Base-by-base conservation (phyloP, 176 grass and related monocot species). In the Urochloa ruziziensis region DNA sequence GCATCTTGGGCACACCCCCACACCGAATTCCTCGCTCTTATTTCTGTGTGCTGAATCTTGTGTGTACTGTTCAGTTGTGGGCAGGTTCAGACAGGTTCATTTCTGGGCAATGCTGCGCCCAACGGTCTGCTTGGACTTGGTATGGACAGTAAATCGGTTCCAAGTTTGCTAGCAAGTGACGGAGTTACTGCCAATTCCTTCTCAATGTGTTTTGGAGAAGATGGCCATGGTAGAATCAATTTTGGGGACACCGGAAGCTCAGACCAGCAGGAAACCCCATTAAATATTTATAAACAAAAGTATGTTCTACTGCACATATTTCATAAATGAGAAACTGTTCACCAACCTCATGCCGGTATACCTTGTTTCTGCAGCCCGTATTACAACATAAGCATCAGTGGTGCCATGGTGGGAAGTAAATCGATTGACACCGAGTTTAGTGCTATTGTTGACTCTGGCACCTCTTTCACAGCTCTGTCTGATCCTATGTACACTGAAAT, bases 101-200 rank as follows among this genome's bases (percentile, higher is more conserved):
- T 99, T 82, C 74, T 99, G 27, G 78, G 83, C 77, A 83, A 73
- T 29, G 96, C 81, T 48, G 91, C 93, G 7, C 91, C 89, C 18
- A 93, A 99, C 8, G 96, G 96, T 35, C 70, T 99, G 33, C 89
- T 99, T 79, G 96, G 96, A 10, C 93, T 99, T 59, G 91, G 93
- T 29, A 88, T 96, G 87, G 91, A 80, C 47, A 94, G 80, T 17
- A 70, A 89, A 51, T 96, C 96, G 7, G 89, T 99, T 39, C 91
- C 93, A 18, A 99, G 96, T 52, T 67, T 89, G 40, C 83, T 99
- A 36, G 82, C 96, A 69, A 96, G 84, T 79, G 78, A 91, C 39
- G 91, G 91, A 86, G 27, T 91, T 52, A 80, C 87, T 25, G 67
- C 83, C 40, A 82, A 99, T 68, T 99, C 96, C 32, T 99, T 99